These are phyloP conservation scores for Excoecaria agallocha DNA, from an alignment of 345 rosid species.

Conservation along the genomic window DNA sequence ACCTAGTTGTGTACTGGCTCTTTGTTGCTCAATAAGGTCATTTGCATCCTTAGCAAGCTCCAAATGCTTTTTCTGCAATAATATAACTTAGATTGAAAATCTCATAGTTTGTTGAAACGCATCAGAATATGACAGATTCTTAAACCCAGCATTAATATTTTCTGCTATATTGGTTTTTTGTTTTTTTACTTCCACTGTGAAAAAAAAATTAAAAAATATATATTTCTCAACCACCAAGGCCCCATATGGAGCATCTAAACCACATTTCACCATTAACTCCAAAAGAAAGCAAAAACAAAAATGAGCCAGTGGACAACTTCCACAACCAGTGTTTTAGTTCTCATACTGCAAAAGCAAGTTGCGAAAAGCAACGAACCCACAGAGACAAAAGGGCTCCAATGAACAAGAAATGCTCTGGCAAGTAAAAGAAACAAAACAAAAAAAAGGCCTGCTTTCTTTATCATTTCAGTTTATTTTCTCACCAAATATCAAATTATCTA, in stretches of 20 bases:
- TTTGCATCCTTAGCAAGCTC: constrained; percentile 71
- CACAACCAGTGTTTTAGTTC: neutral
- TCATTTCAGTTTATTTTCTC: neutral
- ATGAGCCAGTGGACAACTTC: neutral
- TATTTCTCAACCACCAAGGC: neutral
- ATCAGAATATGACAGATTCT: neutral
- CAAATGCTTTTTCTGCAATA: constrained; percentile 72
- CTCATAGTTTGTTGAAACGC: neutral
- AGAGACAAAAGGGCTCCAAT: neutral
- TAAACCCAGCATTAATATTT: neutral
- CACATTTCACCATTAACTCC: neutral
- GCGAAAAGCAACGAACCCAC: neutral
- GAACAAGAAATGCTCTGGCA: neutral
- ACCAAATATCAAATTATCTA: neutral
- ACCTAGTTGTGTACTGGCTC: constrained; percentile 89
- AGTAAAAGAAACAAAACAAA: too few species aligned
- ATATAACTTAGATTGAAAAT: constrained; percentile 1
- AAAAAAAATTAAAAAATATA: neutral
- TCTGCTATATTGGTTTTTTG: neutral
- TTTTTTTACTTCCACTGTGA: neutral
- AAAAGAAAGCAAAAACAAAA: neutral
- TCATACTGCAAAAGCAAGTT: neutral
- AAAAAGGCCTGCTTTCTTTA: neutral
- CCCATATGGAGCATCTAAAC: neutral
- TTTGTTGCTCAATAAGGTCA: constrained; percentile 84